Evolutionary conservation across 371 early-diverging fungal genomes (phyloP), one percentile per base, ranked within the genome.

Genomic region (Haplosporangium sp.): DNA sequence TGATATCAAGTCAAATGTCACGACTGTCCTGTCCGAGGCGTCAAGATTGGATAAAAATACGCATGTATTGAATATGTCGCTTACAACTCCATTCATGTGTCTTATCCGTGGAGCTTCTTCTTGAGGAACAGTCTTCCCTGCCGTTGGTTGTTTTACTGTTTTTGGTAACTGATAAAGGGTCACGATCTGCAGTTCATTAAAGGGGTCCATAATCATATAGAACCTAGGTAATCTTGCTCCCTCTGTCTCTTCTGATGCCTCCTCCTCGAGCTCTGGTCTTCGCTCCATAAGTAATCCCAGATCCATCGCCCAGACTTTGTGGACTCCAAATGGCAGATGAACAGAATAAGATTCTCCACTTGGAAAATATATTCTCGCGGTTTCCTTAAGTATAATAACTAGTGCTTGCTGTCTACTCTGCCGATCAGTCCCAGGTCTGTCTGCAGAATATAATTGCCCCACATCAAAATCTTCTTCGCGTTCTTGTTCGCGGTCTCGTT

Each of bases 261-360:
- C 55, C 55, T 72, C 62, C 6, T 35, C 71, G 10, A 57, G 44
- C 35, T 70, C 72, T 9, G 58, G 69, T 45, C 56, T 63, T 11
- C 70, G 71, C 56, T 84, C 84, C 55, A 85, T 35, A 38, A 84
- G 35, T 7, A 85, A 19, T 3, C 85, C 85, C 7, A 84, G 63
- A 71, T 85, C 85, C 71, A 85, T 76, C 0, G 85, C 72, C 69
- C 79, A 85, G 4, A 71, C 85, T n/a, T 55, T 70, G 20, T 73
- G 74, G 8, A 83, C 72, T 7, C 52, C 69, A 39, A 85, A 84
- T 1, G 85, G 84, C 17, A 85, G 20, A 34, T 69, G 66, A 6
- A 82, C 72, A 13, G 71, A 68, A 37, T 70, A 74, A 0, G 72
- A 67, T 13, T 77, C 71, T 4, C 85, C 85, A 40, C 73, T 76